phyloP scores from a whole-genome alignment of 108 stramenopile species.

The Thalassiosira profunda region DNA sequence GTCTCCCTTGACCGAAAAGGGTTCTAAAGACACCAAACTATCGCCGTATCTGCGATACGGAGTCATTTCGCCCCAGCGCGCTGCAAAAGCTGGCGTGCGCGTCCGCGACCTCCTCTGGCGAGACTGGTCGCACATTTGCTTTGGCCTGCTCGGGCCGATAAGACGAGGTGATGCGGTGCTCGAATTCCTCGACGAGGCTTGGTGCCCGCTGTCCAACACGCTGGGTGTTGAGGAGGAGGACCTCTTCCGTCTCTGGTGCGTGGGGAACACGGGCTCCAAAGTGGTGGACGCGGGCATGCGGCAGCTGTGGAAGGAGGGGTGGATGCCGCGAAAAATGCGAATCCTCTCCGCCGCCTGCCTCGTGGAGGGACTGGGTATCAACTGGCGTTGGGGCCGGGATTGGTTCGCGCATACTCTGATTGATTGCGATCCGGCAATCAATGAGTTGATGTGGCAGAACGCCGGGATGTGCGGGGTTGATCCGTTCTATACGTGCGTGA shows the following conservation, averaged over 20 bases:
- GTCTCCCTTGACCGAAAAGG: constrained; percentile 16
- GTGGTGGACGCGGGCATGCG: constrained; percentile 63
- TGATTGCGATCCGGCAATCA: constrained; percentile 55
- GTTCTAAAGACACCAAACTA: constrained; percentile 24
- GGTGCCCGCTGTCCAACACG: too few species aligned
- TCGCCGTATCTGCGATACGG: constrained; percentile 56
- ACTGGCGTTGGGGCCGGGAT: constrained; percentile 44
- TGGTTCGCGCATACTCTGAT: constrained; percentile 51
- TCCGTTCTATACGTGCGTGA: constrained; percentile 47
- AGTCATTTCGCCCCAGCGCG: constrained; percentile 48
- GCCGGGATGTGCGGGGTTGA: constrained; percentile 52
- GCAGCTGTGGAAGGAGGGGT: constrained; percentile 45
- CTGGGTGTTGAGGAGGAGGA: not conserved
- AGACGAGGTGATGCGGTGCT: constrained; percentile 30
- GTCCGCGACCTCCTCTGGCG: constrained; percentile 39
- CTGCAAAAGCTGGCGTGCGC: constrained; percentile 15
- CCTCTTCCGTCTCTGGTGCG: constrained; percentile 31
- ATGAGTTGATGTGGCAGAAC: constrained; percentile 66
- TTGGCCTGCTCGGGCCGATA: constrained; percentile 12
- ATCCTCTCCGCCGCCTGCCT: constrained; percentile 36
- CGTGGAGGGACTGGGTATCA: constrained; percentile 47
- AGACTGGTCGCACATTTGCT: constrained; percentile 39
- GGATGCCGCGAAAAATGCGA: constrained; percentile 54
- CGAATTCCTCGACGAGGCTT: constrained; percentile 22
- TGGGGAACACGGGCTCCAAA: constrained; percentile 45